Base-by-base conservation (phyloP, 805 yeast species). In the Schizosaccharomyces cryophilus region DNA sequence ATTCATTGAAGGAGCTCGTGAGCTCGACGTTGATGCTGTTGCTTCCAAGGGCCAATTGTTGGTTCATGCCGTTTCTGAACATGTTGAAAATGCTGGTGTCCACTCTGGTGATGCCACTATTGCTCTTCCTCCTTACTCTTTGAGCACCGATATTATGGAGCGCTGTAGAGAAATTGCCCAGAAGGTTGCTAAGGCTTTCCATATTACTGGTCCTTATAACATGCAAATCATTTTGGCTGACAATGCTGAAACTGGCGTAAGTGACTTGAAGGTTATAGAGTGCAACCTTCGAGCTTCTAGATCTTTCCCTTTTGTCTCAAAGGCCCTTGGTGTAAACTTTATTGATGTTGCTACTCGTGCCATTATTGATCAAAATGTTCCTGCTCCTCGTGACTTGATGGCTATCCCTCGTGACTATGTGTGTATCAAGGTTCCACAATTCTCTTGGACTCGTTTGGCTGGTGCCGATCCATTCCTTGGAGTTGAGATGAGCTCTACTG, bases 271-370 rank as follows among this genome's bases (percentile, higher is more conserved):
- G 81, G 98, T 90, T 61, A 90, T 90, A 70, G 98, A 90, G 76
- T 90, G 98, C 80, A 90, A 90, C 70, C 95, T 90, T 62, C 85
- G 98, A 75, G 98, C 98, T 45, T 90, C 97, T n/a, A 85, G 98
- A 73, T 90, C 97, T 19, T 89, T 87, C 87, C 98, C 98, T 74
- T 90, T 93, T 75, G 87, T 89, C 66, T 90, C 97, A 61, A 90
- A 90, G 81, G 96, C 88, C 68, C 88, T 88, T 65, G 96, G 96
- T 65, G 88, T 90, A 62, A 95, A 90, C 73, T 79, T 90, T 75
- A 90, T 90, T 74, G 97, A 89, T 73, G 82, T 90, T 84, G 97
- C 98, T 60, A 89, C 96, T 61, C 87, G 85, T 73, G 96, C 96
- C 59, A 85, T 90, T 68, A 82, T 83, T 81, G 96, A 90, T 66